A percentile compares a stretch with the other conserved stretches of the same genome.
Evolutionary conservation across 2,329 filamentous ascomycete genomes (phyloP).

Genomic region (Arthrobotrys entomopaga): DNA sequence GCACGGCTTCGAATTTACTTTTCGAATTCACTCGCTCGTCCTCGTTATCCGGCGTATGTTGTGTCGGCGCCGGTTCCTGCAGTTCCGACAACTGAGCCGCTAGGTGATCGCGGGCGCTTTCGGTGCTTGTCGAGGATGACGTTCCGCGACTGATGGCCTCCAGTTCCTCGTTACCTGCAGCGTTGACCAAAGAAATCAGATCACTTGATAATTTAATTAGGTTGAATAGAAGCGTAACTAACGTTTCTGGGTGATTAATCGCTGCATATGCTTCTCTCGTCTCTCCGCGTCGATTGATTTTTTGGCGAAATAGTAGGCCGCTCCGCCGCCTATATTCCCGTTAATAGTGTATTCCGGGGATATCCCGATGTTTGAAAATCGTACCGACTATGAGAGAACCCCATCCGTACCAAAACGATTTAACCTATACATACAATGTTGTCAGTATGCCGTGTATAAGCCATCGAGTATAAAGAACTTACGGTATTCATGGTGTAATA

Average conservation of each 20-base stretch:
- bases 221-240: neutral
- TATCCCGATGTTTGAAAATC: constrained; percentile 58
- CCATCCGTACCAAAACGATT: constrained; percentile 84
- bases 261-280: constrained; percentile 74
- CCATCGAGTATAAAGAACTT: constrained; percentile 58
- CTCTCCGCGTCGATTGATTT: constrained; percentile 91
- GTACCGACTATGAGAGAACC: constrained; percentile 84
- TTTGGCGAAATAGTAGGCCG: constrained; percentile 96
- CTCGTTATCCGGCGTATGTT: constrained; percentile 79
- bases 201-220: neutral
- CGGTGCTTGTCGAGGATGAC: constrained; percentile 33
- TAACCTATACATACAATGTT: constrained; percentile 65
- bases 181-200: constrained; percentile 60
- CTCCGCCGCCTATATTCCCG: constrained; percentile 75
- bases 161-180: constrained; percentile 56
- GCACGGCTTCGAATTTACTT: constrained; percentile 86
- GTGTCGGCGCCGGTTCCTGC: constrained; percentile 85
- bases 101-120: constrained; percentile 60
- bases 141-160: constrained; percentile 28
- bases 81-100: constrained; percentile 75
- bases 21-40: constrained; percentile 75
- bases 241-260: constrained; percentile 71
- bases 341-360: neutral
- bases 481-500: constrained; percentile 69
- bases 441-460: constrained; percentile 36